phyloP scores from a whole-genome alignment of 176 grass and related monocot species.

The Cenchrus purpureus region DNA sequence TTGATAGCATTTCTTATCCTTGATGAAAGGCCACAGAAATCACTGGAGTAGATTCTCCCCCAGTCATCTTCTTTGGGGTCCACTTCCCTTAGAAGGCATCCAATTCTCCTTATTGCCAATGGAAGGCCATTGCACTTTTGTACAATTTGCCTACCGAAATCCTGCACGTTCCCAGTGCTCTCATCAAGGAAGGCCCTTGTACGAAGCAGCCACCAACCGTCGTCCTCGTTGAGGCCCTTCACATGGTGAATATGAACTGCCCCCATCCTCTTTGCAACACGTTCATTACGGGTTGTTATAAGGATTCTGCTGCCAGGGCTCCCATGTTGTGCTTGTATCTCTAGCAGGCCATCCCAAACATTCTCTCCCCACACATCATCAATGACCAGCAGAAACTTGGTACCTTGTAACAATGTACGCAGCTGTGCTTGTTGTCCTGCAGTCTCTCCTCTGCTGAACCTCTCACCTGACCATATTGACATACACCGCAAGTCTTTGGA shows the following conservation, averaged over 20 bases:
- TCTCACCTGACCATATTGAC: slow-evolving; percentile 49
- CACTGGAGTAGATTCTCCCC: slow-evolving; percentile 35
- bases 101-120: slow-evolving; percentile 57
- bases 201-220: slow-evolving; percentile 59
- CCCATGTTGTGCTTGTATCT: slow-evolving; percentile 41
- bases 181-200: slow-evolving; percentile 37
- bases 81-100: slow-evolving; percentile 53
- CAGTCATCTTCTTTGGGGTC: slow-evolving; percentile 41
- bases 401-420: slow-evolving; percentile 31
- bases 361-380: slow-evolving; percentile 57
- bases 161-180: slow-evolving; percentile 38
- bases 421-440: slow-evolving; percentile 4
- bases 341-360: slow-evolving; percentile 47
- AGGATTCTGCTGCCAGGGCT: slow-evolving; percentile 50
- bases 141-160: slow-evolving; percentile 58
- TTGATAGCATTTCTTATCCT: slow-evolving; percentile 49
- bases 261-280: slow-evolving; percentile 42
- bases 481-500: slow-evolving; percentile 38
- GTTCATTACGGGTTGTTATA: slow-evolving; percentile 53
- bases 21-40: slow-evolving; percentile 43
- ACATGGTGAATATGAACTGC: slow-evolving; percentile 40
- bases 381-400: slow-evolving; percentile 56
- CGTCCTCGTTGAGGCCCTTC: slow-evolving; percentile 45
- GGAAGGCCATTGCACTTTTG: slow-evolving; percentile 65
- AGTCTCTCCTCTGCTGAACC: slow-evolving; percentile 24